Base-by-base conservation (phyloP, 1,139 yeast genomes). In the Cylindricascospora bacillispora region DNA sequence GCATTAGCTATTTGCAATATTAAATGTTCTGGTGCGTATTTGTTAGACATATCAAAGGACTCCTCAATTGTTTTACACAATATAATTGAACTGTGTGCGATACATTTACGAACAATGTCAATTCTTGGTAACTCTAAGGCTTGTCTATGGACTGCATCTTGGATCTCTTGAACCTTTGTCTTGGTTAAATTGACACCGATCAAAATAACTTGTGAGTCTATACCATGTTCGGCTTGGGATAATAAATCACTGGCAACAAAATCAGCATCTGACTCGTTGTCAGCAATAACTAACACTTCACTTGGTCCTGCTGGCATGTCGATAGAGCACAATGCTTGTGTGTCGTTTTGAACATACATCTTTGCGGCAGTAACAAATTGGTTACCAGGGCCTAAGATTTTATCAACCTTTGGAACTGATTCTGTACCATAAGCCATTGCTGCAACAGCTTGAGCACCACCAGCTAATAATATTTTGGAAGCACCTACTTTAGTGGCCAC, bases 281-380 rank as follows among this genome's bases (percentile, higher is more conserved):
- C 99, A 26, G 95, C 94, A 45, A 89, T 67, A 12, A 89, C 97
- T 39, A 89, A 66, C 11, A 89, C 99, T 59, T 89, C 99, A 32
- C 94, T 80, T 16, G 99, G 99, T 4, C 99, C 99, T 15, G 99
- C 99, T 28, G 99, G 99, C 97, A 89, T 86, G 57, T 89, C 99
- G 45, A 89, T 92, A 20, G 94, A 80, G 51, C 95, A 92, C 44
- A 85, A 63, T 2, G 98, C 97, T 44, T 77, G 80, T 3, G 95
- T 82, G 52, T 89, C 98, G 52, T 92, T 92, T 47, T 86, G 92
- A 27, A 92, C 93, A 53, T 80, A 65, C 98, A 92, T 92, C 64
- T 89, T 89, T 25, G 98, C 99, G 30, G 98, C 98, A 15, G 99
- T 89, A 34, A 89, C 99, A 54, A 92, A 89, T 61, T 89, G 99